A percentile compares a stretch with the other conserved stretches of the same genome.
phyloP scores from a whole-genome alignment of 768 basidiomycete genomes.

The Gloeostereum incarnatum region DNA sequence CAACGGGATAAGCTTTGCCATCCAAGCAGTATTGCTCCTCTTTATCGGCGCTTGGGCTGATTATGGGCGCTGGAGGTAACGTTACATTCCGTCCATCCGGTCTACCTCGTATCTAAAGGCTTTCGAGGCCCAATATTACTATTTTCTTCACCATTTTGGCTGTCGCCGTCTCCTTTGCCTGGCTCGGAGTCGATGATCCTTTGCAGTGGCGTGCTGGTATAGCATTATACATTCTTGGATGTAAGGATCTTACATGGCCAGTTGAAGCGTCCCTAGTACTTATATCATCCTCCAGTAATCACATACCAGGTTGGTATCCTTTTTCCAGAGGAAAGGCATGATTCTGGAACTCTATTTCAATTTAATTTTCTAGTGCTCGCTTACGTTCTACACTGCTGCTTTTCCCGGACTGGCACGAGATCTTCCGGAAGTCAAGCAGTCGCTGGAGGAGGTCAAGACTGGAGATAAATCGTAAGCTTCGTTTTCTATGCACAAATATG shows the following conservation, averaged over 20 bases:
- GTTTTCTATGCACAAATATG: background rate
- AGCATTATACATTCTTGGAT: conserved; percentile 52
- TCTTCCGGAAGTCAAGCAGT: conserved; percentile 57
- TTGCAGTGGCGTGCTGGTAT: conserved; percentile 55
- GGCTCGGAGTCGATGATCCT: conserved; percentile 65
- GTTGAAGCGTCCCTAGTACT: conserved; percentile 13
- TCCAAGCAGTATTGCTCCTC: conserved; percentile 61
- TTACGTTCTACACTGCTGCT: conserved; percentile 81
- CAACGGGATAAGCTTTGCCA: conserved; percentile 72
- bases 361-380: conserved; percentile 33
- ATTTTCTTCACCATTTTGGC: conserved; percentile 64
- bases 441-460: conserved; percentile 25
- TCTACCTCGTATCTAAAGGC: conserved; percentile 4
- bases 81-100: background rate
- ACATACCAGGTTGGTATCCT: conserved; percentile 47
- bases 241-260: too few species aligned
- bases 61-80: conserved; percentile 79
- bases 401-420: conserved; percentile 70
- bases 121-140: conserved; percentile 59
- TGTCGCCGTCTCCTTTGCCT: conserved; percentile 64
- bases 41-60: conserved; percentile 73
- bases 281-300: conserved; percentile 34
- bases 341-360: background rate
- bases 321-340: background rate
- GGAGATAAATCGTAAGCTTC: conserved; percentile 38